These are phyloP conservation scores for Diutina neorugosa DNA, from an alignment of 1,139 yeast species.

Conservation along the genomic window DNA sequence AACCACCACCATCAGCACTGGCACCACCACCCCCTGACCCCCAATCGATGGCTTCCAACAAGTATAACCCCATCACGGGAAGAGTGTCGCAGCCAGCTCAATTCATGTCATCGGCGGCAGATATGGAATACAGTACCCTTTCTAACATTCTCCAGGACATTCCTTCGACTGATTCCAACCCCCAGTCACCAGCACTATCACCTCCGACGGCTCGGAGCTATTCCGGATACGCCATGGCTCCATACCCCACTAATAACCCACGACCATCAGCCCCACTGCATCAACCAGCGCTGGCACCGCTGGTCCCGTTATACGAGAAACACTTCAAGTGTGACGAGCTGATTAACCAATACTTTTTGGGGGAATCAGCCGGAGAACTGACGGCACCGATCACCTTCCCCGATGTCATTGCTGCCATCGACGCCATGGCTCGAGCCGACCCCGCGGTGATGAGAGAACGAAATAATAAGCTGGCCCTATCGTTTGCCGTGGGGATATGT, in stretches of 20 bases:
- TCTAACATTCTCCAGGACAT: constrained; percentile 61
- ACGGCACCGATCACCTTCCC: constrained; percentile 31
- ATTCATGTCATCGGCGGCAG: constrained; percentile 67
- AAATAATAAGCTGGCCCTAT: constrained; percentile 32
- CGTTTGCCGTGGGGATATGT: constrained; percentile 41
- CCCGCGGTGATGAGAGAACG: constrained; percentile 30
- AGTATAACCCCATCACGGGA: neutral
- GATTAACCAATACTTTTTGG: constrained; percentile 2
- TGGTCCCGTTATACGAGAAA: constrained; percentile 1
- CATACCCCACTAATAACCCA: neutral
- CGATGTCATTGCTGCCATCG: constrained; percentile 39
- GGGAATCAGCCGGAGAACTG: neutral
- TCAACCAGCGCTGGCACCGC: neutral
- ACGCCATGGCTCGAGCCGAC: constrained; percentile 26
- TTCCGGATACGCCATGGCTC: neutral
- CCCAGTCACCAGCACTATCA: constrained; percentile 1
- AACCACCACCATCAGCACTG: constrained; percentile 2
- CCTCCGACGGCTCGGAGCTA: neutral
- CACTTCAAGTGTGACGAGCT: constrained; percentile 3
- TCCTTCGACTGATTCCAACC: neutral
- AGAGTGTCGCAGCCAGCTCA: neutral
- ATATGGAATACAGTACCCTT: constrained; percentile 64
- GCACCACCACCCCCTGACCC: constrained; percentile 6
- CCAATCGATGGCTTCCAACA: neutral
- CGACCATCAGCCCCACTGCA: neutral